Evolutionary conservation across 2,329 filamentous ascomycete species (phyloP).

Genomic region (Verticillium alfalfae): DNA sequence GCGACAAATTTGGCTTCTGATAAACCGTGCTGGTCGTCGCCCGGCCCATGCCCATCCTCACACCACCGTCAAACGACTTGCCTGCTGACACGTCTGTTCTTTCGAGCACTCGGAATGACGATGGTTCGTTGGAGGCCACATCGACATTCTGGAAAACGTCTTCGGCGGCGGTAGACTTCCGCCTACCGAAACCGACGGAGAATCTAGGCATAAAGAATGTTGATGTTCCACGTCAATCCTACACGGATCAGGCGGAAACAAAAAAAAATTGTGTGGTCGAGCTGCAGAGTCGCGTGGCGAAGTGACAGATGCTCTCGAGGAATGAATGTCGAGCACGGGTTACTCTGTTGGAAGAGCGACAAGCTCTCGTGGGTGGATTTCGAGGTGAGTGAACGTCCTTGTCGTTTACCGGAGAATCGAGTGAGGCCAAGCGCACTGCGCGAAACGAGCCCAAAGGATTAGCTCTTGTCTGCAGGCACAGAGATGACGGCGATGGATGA

Average conservation of each 20-base stretch:
- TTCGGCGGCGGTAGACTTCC: conserved; percentile 52
- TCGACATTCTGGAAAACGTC: conserved; percentile 48
- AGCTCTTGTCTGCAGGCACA: not conserved
- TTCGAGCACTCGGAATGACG: conserved; percentile 52
- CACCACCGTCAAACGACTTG: conserved; percentile 47
- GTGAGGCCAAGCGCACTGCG: not conserved
- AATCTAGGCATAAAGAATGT: conserved; percentile 56
- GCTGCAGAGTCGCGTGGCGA: not conserved
- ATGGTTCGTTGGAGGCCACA: conserved; percentile 39
- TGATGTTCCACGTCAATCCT: not conserved
- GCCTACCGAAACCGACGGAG: conserved; percentile 52
- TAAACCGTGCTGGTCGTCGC: conserved; percentile 23
- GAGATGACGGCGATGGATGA: not conserved
- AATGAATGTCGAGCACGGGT: not conserved
- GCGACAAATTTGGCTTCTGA: conserved; percentile 27
- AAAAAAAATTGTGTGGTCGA: not conserved
- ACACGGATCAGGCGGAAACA: not conserved
- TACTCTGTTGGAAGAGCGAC: not conserved
- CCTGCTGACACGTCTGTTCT: conserved; percentile 37
- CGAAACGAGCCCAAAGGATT: not conserved
- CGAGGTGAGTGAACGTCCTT: not conserved
- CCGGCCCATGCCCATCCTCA: conserved; percentile 33
- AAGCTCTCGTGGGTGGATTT: not conserved
- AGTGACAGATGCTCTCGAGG: not conserved
- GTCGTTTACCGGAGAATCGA: not conserved